Percentiles rank a stretch among this genome's conserved stretches.
phyloP scores from a whole-genome alignment of 2,329 filamentous ascomycete species.

The Talaromyces sp. region DNA sequence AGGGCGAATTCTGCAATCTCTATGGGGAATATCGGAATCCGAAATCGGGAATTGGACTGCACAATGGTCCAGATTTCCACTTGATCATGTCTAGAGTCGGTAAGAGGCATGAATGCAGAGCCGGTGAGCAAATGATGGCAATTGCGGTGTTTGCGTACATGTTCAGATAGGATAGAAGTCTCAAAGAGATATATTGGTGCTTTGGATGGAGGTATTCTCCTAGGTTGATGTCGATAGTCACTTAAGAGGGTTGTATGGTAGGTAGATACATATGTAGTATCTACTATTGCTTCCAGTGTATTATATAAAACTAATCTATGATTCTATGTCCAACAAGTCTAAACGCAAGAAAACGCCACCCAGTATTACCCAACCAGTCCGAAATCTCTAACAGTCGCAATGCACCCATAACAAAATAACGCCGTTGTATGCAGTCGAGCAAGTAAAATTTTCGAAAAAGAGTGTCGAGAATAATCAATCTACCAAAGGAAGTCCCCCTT shows the following conservation, averaged over 20 bases:
- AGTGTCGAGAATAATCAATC: not conserved
- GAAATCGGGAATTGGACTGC: too few species aligned
- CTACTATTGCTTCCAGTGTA: not conserved
- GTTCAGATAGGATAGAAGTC: too few species aligned
- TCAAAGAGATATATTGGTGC: too few species aligned
- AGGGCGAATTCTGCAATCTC: not conserved
- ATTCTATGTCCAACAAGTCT: not conserved
- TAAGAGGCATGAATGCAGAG: too few species aligned
- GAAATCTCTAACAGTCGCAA: constrained; percentile 6
- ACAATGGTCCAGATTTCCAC: too few species aligned
- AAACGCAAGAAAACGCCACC: not conserved
- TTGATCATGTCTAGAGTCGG: too few species aligned
- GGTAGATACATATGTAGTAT: not conserved
- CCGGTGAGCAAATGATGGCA: too few species aligned
- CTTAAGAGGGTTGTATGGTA: not conserved
- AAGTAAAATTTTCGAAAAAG: not conserved
- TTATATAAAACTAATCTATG: not conserved
- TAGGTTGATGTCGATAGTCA: not conserved
- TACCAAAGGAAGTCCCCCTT: constrained; percentile 28
- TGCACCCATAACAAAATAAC: constrained; percentile 10
- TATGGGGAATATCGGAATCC: not conserved
- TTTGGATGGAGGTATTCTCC: not conserved
- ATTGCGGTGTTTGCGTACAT: too few species aligned
- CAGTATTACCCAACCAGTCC: not conserved
- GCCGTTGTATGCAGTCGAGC: constrained; percentile 10